Evolutionary conservation across 2,329 filamentous ascomycete genomes (phyloP).

Genomic region (Periconia macrospinosa): DNA sequence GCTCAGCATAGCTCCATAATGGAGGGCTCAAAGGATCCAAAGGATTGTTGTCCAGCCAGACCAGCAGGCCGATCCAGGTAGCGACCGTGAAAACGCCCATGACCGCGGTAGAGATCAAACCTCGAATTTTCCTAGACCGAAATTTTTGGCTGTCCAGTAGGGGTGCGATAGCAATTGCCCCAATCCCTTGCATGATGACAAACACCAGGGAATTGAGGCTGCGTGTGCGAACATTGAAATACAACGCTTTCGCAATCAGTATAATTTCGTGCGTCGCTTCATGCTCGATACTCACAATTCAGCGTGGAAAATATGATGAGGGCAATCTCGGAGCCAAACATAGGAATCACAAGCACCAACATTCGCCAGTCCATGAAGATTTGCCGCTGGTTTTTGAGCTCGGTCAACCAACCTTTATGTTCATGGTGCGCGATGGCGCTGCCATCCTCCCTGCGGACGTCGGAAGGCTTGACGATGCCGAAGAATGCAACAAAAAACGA

Average conservation of each 20-base stretch:
- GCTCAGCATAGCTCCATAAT: background rate
- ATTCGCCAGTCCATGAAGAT: conserved; percentile 14
- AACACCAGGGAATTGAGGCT: conserved; percentile 14
- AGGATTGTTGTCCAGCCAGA: conserved; percentile 14
- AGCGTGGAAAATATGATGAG: conserved; percentile 14
- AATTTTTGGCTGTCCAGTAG: conserved; percentile 10
- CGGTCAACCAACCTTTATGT: conserved; percentile 11
- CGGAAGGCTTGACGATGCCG: conserved; percentile 8
- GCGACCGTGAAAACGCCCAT: conserved; percentile 9
- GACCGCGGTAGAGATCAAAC: conserved; percentile 3
- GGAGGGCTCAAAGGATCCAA: conserved; percentile 8
- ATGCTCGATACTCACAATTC: conserved; percentile 8
- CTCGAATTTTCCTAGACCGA: conserved; percentile 8
- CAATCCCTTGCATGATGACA: conserved; percentile 10
- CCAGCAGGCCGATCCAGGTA: conserved; percentile 12
- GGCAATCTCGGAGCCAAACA: conserved; percentile 13
- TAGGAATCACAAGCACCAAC: conserved; percentile 12
- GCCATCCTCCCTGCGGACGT: conserved; percentile 8
- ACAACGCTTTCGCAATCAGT: conserved; percentile 6
- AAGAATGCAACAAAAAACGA: conserved; percentile 12
- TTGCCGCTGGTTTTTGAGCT: conserved; percentile 12
- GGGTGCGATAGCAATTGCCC: conserved; percentile 5
- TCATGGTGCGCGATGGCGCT: conserved; percentile 12
- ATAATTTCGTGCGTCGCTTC: background rate
- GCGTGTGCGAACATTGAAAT: conserved; percentile 13